phyloP scores from a whole-genome alignment of 1,284 basidiomycete genomes.

The Melampsora abietis-canadensis region DNA sequence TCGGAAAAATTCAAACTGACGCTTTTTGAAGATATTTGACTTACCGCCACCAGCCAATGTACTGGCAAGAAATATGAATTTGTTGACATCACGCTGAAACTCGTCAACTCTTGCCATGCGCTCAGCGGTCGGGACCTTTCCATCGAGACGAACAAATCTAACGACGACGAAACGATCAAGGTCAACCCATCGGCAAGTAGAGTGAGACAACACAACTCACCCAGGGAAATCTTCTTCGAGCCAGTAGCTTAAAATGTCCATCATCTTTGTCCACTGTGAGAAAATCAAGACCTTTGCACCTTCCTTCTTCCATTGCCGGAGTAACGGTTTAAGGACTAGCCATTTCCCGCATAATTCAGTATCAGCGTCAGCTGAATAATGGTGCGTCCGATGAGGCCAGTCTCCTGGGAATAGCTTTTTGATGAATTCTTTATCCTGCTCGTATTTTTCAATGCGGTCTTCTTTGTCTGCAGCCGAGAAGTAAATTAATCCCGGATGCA shows the following conservation, averaged over 20 bases:
- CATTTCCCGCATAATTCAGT: slow-evolving; percentile 40
- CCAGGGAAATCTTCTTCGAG: slow-evolving; percentile 38
- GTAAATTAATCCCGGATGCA: too few species aligned
- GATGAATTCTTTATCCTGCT: slow-evolving; percentile 29
- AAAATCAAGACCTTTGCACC: slow-evolving; percentile 31
- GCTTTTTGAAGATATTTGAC: background rate
- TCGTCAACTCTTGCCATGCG: slow-evolving; percentile 26
- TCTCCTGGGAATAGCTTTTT: slow-evolving; percentile 37
- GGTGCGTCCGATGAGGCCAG: background rate
- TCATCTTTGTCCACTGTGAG: slow-evolving; percentile 38
- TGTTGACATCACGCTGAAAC: slow-evolving; percentile 25
- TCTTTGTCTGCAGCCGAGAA: slow-evolving; percentile 18
- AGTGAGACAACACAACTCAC: background rate
- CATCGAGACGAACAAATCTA: slow-evolving; percentile 38
- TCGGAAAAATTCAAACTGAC: background rate
- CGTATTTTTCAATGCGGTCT: slow-evolving; percentile 27
- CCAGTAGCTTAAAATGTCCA: slow-evolving; percentile 40
- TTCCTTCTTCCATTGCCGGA: slow-evolving; percentile 34
- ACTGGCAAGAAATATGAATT: slow-evolving; percentile 40
- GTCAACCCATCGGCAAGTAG: background rate
- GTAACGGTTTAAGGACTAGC: slow-evolving; percentile 36
- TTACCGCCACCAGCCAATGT: slow-evolving; percentile 38
- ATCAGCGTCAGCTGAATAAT: slow-evolving; percentile 25
- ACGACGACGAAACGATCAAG: background rate
- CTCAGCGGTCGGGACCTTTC: slow-evolving; percentile 21